phyloP scores from a whole-genome alignment of 2,329 filamentous ascomycete species.

The Bipolaris oryzae region DNA sequence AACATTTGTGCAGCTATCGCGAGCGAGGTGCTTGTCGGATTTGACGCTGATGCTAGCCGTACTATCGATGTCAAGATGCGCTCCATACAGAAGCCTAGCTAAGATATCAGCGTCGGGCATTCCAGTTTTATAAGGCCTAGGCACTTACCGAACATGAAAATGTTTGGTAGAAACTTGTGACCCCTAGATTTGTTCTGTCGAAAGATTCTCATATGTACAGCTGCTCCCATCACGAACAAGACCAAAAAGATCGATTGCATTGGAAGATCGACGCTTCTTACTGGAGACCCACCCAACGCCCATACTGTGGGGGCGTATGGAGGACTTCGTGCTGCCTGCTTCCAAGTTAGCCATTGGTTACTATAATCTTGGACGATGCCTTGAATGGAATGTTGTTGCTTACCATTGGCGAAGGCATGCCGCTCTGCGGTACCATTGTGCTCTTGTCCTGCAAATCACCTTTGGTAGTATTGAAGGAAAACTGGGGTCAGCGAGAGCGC shows the following conservation, averaged over 20 bases:
- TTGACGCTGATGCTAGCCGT: conserved; percentile 41
- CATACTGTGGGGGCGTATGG: conserved; percentile 42
- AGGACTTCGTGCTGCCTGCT: conserved; percentile 27
- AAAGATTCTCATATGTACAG: conserved; percentile 52
- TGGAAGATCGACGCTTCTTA: conserved; percentile 49
- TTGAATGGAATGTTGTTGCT: neutral
- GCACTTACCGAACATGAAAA: conserved; percentile 48
- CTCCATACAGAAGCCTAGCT: conserved; percentile 51
- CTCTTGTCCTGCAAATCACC: neutral
- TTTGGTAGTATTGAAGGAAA: neutral
- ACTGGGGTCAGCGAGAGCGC: neutral
- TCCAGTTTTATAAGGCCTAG: neutral
- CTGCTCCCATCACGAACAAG: conserved; percentile 50
- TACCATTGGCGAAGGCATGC: conserved; percentile 24
- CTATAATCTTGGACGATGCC: neutral
- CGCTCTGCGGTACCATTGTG: conserved; percentile 21
- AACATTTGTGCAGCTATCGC: conserved; percentile 70
- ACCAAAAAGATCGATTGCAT: conserved; percentile 50
- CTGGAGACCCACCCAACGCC: conserved; percentile 47
- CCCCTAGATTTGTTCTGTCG: conserved; percentile 45
- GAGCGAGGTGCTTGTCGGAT: conserved; percentile 52
- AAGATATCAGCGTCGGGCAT: neutral
- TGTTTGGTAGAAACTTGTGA: conserved; percentile 52
- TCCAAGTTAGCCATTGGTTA: conserved; percentile 10
- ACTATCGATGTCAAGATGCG: conserved; percentile 50